Evolutionary conservation across 2,329 filamentous ascomycete genomes (phyloP).

Genomic region (Talaromyces atroroseus): DNA sequence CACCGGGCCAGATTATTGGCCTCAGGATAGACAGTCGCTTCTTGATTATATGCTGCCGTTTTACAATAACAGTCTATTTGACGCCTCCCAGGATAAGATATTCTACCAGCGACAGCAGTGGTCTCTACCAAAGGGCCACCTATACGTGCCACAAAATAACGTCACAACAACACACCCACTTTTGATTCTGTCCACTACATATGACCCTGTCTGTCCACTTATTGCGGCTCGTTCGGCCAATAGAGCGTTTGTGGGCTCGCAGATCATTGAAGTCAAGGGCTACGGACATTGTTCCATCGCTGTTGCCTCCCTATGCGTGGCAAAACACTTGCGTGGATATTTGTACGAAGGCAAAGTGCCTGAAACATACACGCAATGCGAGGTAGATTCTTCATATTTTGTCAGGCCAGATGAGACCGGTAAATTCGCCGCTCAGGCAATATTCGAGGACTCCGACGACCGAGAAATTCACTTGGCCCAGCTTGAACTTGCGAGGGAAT

Average conservation of each 20-base stretch:
- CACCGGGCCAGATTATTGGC: not conserved
- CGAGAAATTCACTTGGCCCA: not conserved
- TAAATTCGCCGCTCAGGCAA: not conserved
- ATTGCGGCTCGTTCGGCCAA: conserved; percentile 19
- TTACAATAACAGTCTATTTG: not conserved
- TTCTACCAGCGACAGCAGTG: conserved; percentile 14
- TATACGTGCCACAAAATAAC: conserved; percentile 11
- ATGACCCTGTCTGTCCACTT: conserved; percentile 20
- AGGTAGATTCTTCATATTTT: conserved; percentile 15
- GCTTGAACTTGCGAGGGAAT: not conserved
- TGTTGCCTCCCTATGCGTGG: conserved; percentile 18
- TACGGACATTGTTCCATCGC: conserved; percentile 21
- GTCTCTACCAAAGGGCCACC: too few relatives aligned
- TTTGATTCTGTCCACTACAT: conserved; percentile 21
- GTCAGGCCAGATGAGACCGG: not conserved
- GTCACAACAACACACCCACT: conserved; percentile 20
- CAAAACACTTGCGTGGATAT: conserved; percentile 18
- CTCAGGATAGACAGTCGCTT: not conserved
- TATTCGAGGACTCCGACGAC: not conserved
- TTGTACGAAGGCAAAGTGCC: conserved; percentile 20
- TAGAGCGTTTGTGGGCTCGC: conserved; percentile 20
- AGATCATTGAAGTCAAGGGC: conserved; percentile 20
- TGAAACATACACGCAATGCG: conserved; percentile 13
- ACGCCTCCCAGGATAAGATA: not conserved
- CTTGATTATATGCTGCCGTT: not conserved